Percentiles rank a stretch among this genome's conserved stretches.
Evolutionary conservation across 306 rosid genomes (phyloP).

Genomic region (Gynostemma pentaphyllum): DNA sequence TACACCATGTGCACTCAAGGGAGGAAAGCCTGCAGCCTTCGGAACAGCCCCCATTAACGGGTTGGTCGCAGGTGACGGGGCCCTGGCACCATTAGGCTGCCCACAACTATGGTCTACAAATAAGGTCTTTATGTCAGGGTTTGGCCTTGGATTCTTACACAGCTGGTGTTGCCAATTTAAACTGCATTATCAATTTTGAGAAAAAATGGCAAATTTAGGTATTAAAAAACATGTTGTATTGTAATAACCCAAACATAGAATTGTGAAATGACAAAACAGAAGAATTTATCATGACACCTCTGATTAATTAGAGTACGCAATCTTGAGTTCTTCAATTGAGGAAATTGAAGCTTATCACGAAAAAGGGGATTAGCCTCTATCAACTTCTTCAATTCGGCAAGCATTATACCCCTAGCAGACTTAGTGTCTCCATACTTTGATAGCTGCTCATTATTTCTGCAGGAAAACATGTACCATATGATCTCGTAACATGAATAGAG

Average conservation of each 20-base stretch:
- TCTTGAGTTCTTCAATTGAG: slow-evolving; percentile 89
- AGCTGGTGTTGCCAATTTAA: slow-evolving; percentile 99
- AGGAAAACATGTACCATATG: slow-evolving; percentile 13
- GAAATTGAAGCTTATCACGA: slow-evolving; percentile 98
- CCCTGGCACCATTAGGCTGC: slow-evolving; percentile 98
- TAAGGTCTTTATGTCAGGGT: slow-evolving; percentile 97
- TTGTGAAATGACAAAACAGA: slow-evolving; percentile 1
- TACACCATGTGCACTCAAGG: slow-evolving; percentile 92
- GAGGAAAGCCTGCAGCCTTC: slow-evolving; percentile 87
- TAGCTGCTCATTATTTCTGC: slow-evolving; percentile 95
- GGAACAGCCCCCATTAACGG: slow-evolving; percentile 90
- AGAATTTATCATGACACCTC: slow-evolving; percentile 43
- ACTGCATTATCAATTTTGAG: slow-evolving; percentile 37
- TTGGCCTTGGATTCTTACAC: slow-evolving; percentile 95
- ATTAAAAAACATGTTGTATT: background rate
- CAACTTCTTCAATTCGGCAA: slow-evolving; percentile 87
- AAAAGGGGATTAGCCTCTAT: slow-evolving; percentile 97
- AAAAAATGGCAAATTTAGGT: slow-evolving; percentile 1
- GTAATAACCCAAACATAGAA: slow-evolving; percentile 7
- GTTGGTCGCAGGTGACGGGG: slow-evolving; percentile 98
- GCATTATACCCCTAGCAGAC: slow-evolving; percentile 98
- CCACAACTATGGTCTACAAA: slow-evolving; percentile 97
- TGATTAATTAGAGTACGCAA: slow-evolving; percentile 92
- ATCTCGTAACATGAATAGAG: background rate
- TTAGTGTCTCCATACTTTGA: slow-evolving; percentile 98